Evolutionary conservation across 441 rosid species (phyloP).

Genomic region (Pelargonium cotyledonis): DNA sequence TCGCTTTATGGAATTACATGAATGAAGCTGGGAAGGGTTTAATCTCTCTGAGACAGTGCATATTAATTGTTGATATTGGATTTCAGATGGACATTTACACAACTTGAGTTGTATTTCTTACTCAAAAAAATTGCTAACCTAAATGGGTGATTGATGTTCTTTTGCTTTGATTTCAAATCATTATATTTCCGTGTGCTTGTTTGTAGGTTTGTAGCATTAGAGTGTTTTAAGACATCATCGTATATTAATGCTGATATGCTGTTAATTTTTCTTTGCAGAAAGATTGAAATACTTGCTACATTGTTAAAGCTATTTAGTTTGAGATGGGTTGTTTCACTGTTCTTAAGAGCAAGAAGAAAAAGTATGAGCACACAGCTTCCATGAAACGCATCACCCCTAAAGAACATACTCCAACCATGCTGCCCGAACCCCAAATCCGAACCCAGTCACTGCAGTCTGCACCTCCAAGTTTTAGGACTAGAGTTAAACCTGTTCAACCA

Average conservation of each 20-base stretch:
- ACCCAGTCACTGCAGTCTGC: slow-evolving; percentile 76
- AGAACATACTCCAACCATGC: slow-evolving; percentile 54
- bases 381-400: slow-evolving; percentile 39
- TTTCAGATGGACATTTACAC: too few relatives aligned
- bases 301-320: slow-evolving; percentile 17
- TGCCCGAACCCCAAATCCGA: slow-evolving; percentile 71
- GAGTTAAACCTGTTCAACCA: slow-evolving; percentile 66
- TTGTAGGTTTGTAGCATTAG: neutral
- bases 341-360: slow-evolving; percentile 77
- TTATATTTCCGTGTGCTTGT: too few relatives aligned
- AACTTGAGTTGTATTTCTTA: too few relatives aligned
- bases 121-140: too few relatives aligned
- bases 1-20: too few relatives aligned
- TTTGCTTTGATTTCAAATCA: neutral
- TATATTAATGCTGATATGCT: neutral
- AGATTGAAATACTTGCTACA: neutral
- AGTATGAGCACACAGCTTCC: slow-evolving; percentile 41
- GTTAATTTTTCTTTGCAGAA: neutral
- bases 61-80: too few relatives aligned
- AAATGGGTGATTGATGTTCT: neutral
- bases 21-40: too few relatives aligned
- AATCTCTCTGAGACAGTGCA: too few relatives aligned
- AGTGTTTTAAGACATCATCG: neutral
- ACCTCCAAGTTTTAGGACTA: slow-evolving; percentile 83
- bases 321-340: slow-evolving; percentile 78